These are phyloP conservation scores for Wallacemonas sp. DNA, from an alignment of 208 protist genomes.

Conservation along the genomic window DNA sequence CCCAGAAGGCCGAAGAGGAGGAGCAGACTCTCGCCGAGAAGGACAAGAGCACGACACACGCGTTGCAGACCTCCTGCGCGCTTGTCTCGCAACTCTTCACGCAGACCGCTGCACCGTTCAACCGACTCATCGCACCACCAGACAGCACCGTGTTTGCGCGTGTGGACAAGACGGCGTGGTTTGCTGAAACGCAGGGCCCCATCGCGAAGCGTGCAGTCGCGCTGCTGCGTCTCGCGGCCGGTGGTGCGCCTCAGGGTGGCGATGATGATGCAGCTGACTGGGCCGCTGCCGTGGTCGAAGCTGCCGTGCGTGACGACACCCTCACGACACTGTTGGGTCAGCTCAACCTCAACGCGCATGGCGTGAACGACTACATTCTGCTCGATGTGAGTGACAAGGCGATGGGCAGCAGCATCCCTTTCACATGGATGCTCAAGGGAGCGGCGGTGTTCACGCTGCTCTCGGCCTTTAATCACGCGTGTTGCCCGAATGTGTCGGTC, in stretches of 20 bases:
- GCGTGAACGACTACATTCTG: constrained; percentile 53
- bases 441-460: constrained; percentile 76
- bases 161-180: constrained; percentile 51
- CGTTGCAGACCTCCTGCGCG: constrained; percentile 13
- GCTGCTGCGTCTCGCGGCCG: constrained; percentile 24
- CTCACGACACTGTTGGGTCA: constrained; percentile 68
- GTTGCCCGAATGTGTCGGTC: constrained; percentile 62
- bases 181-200: constrained; percentile 21
- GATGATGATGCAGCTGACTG: constrained; percentile 22
- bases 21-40: neutral
- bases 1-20: constrained; percentile 14
- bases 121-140: constrained; percentile 69
- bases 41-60: neutral
- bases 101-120: constrained; percentile 55
- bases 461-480: constrained; percentile 80
- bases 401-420: neutral
- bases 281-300: constrained; percentile 48
- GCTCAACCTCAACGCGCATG: constrained; percentile 75
- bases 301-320: constrained; percentile 52
- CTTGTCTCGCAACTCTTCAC: constrained; percentile 67
- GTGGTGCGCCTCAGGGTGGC: neutral
- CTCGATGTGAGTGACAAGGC: neutral
- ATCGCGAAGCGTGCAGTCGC: constrained; percentile 33
- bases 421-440: constrained; percentile 66
- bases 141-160: constrained; percentile 40